phyloP scores from a whole-genome alignment of 2,329 filamentous ascomycete species.

The Herpotrichia juniperi region DNA sequence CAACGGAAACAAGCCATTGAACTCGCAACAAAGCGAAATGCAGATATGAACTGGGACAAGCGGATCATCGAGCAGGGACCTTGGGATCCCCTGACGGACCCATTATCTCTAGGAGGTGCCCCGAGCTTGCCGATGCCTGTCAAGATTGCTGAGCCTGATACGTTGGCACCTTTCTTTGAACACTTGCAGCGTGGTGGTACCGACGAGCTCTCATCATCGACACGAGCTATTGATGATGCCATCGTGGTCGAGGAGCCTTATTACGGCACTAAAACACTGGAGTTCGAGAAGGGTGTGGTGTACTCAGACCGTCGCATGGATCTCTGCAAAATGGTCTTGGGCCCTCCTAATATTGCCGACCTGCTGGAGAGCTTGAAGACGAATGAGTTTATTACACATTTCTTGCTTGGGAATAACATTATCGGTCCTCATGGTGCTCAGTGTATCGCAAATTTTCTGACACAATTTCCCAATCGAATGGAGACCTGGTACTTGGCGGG shows the following conservation, averaged over 20 bases:
- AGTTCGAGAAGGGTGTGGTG: slow-evolving; percentile 50
- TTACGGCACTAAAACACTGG: slow-evolving; percentile 41
- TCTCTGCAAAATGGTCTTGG: slow-evolving; percentile 62
- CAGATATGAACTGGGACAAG: slow-evolving; percentile 28
- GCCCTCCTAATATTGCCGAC: slow-evolving; percentile 57
- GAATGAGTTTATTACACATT: slow-evolving; percentile 58
- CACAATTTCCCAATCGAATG: slow-evolving; percentile 54
- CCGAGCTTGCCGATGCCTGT: slow-evolving; percentile 46
- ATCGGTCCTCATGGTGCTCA: slow-evolving; percentile 57
- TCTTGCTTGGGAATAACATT: slow-evolving; percentile 62
- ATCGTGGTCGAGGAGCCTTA: slow-evolving; percentile 37
- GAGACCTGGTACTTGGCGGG: slow-evolving; percentile 64
- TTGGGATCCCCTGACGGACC: slow-evolving; percentile 40
- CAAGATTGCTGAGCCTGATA: slow-evolving; percentile 36
- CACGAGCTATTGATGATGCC: slow-evolving; percentile 16
- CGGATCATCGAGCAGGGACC: slow-evolving; percentile 39
- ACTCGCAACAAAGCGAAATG: slow-evolving; percentile 22
- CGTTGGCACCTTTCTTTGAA: slow-evolving; percentile 45
- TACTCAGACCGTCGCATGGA: slow-evolving; percentile 62
- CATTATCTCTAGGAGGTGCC: slow-evolving; percentile 37
- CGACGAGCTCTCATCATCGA: slow-evolving; percentile 21
- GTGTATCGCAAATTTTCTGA: slow-evolving; percentile 51
- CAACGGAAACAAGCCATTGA: slow-evolving; percentile 26
- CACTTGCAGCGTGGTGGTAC: slow-evolving; percentile 37
- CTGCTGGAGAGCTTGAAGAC: slow-evolving; percentile 57